phyloP scores from a whole-genome alignment of 495 filamentous ascomycete genomes.

The Hapsidospora chrysogenum region DNA sequence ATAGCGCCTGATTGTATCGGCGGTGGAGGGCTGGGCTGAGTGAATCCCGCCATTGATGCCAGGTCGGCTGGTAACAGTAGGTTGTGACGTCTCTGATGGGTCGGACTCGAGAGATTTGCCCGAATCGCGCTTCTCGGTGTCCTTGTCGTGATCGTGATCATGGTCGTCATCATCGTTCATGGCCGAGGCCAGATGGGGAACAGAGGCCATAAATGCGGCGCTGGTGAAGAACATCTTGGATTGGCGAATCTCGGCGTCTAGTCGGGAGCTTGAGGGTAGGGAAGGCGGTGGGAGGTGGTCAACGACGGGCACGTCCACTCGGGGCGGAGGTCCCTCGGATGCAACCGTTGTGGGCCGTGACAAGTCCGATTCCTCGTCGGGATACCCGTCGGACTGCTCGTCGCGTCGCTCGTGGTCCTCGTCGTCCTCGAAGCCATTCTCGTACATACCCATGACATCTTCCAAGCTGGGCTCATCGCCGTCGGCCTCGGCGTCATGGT shows the following conservation, averaged over 20 bases:
- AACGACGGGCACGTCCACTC: neutral
- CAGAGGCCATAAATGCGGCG: neutral
- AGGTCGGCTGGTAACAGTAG: too few relatives aligned
- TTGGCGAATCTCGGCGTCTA: conserved; percentile 1
- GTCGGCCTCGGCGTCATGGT: conserved; percentile 32
- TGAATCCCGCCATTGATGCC: too few relatives aligned
- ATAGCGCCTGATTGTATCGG: neutral
- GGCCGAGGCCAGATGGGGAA: neutral
- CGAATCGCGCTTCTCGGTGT: conserved; percentile 15
- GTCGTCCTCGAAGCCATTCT: conserved; percentile 59
- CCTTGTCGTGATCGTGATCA: conserved; percentile 2
- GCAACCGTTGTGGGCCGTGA: neutral
- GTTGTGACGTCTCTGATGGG: neutral
- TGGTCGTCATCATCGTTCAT: conserved; percentile 7
- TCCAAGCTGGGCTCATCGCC: conserved; percentile 64
- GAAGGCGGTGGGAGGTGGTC: conserved; percentile 7
- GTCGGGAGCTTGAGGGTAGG: conserved; percentile 6
- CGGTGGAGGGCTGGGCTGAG: neutral
- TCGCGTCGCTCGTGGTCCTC: conserved; percentile 13
- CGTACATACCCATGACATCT: conserved; percentile 88
- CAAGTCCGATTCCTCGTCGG: neutral
- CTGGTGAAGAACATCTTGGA: conserved; percentile 1
- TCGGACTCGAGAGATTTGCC: conserved; percentile 12
- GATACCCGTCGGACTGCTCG: neutral
- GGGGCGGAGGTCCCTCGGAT: neutral